A percentile compares a stretch with the other conserved stretches of the same genome.
Evolutionary conservation across 441 rosid genomes (phyloP).

Genomic region (Erysimum pusillum): DNA sequence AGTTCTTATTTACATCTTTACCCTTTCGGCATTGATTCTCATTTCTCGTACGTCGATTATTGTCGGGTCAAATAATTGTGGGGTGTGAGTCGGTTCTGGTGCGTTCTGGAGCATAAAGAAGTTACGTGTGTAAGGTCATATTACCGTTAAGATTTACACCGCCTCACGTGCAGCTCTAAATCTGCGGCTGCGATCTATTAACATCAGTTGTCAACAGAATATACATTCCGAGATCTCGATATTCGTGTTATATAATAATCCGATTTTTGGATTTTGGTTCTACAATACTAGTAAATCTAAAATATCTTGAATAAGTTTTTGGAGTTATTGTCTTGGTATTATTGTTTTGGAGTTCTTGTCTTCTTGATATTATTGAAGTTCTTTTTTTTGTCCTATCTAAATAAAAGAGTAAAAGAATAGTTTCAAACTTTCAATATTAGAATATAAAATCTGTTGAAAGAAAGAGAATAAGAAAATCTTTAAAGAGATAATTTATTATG

Average conservation of each 20-base stretch:
- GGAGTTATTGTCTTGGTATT: not conserved
- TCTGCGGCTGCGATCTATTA: conserved; percentile 34
- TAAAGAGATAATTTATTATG: not conserved
- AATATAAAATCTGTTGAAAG: not conserved
- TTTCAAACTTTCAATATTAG: not conserved
- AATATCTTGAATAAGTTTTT: not conserved
- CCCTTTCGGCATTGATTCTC: conserved; percentile 29
- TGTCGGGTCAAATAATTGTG: conserved; percentile 36
- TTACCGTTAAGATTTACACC: conserved; percentile 29
- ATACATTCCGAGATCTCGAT: not conserved
- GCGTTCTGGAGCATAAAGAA: conserved; percentile 9
- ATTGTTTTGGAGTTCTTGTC: not conserved
- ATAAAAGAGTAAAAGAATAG: not conserved
- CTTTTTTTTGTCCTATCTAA: not conserved
- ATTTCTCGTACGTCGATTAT: conserved; percentile 43
- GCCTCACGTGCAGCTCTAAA: conserved; percentile 9
- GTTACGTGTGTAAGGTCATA: conserved; percentile 29
- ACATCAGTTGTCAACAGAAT: not conserved
- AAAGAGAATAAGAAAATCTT: not conserved
- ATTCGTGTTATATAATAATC: not conserved
- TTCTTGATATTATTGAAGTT: not conserved
- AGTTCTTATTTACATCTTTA: conserved; percentile 1
- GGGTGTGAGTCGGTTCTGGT: conserved; percentile 29
- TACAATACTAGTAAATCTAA: not conserved
- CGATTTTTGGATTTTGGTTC: not conserved